A percentile compares a stretch with the other conserved stretches of the same genome.
These are phyloP conservation scores for Echeveria elegans DNA, from an alignment of 164 flowering plant species.

Conservation along the genomic window DNA sequence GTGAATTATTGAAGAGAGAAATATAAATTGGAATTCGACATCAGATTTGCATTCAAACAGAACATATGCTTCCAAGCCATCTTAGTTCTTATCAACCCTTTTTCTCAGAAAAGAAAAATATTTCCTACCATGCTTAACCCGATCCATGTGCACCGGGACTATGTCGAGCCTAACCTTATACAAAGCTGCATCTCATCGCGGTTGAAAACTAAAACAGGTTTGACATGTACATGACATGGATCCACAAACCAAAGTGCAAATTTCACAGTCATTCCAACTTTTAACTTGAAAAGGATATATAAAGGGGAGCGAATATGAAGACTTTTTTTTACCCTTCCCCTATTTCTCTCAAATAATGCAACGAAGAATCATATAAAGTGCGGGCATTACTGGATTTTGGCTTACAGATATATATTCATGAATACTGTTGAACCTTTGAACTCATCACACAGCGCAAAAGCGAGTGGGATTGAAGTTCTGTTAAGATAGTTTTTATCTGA, in stretches of 20 bases:
- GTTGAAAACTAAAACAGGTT: background rate
- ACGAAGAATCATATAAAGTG: constrained; percentile 29
- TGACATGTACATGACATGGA: constrained; percentile 2
- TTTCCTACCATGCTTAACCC: background rate
- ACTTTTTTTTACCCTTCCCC: background rate
- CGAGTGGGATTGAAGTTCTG: background rate
- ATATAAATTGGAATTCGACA: constrained; percentile 17
- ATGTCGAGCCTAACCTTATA: constrained; percentile 13
- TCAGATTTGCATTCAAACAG: constrained; percentile 25
- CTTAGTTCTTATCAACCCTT: background rate
- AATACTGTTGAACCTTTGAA: constrained; percentile 3
- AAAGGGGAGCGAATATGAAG: constrained; percentile 16
- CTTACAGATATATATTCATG: background rate
- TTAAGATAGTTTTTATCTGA: background rate
- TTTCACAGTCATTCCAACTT: background rate
- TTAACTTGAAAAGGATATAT: constrained; percentile 12
- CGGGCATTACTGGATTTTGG: constrained; percentile 10
- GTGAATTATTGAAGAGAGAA: constrained; percentile 35
- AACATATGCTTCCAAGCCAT: constrained; percentile 23
- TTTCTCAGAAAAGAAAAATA: background rate
- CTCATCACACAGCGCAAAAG: background rate
- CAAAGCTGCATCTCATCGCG: background rate
- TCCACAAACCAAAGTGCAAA: constrained; percentile 4
- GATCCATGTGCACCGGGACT: constrained; percentile 12
- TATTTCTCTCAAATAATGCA: constrained; percentile 25